A percentile compares a stretch with the other conserved stretches of the same genome.
phyloP scores from a whole-genome alignment of 2,329 filamentous ascomycete species.

The Didymella sp. region DNA sequence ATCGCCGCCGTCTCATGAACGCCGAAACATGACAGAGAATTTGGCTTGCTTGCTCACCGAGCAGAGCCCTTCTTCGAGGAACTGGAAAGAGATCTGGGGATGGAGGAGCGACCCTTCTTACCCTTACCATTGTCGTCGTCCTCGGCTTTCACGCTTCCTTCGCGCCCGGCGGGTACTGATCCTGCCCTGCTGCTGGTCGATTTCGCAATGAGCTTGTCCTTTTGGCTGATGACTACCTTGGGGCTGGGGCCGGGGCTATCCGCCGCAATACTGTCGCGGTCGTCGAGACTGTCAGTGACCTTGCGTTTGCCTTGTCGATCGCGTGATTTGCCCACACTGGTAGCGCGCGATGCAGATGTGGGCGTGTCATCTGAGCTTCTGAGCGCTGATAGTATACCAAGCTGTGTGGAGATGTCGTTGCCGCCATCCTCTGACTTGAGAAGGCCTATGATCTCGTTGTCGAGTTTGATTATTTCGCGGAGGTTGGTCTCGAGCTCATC shows the following conservation, averaged over 20 bases:
- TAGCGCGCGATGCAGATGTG: slow-evolving; percentile 45
- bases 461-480: slow-evolving; percentile 57
- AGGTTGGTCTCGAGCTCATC: slow-evolving; percentile 55
- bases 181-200: slow-evolving; percentile 50
- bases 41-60: slow-evolving; percentile 21
- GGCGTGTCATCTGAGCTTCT: slow-evolving; percentile 55
- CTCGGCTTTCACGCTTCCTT: slow-evolving; percentile 60
- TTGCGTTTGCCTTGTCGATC: slow-evolving; percentile 50
- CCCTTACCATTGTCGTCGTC: slow-evolving; percentile 57
- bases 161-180: slow-evolving; percentile 55
- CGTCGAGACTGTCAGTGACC: slow-evolving; percentile 46
- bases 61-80: slow-evolving; percentile 24
- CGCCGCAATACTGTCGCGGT: slow-evolving; percentile 49
- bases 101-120: slow-evolving; percentile 46
- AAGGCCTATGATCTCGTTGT: slow-evolving; percentile 54
- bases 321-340: slow-evolving; percentile 46
- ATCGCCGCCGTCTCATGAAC: slow-evolving; percentile 29
- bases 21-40: slow-evolving; percentile 4
- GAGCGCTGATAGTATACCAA: slow-evolving; percentile 57
- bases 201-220: slow-evolving; percentile 50
- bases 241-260: slow-evolving; percentile 49
- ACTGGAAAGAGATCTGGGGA: slow-evolving; percentile 26
- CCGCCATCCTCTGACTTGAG: slow-evolving; percentile 52
- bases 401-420: slow-evolving; percentile 52
- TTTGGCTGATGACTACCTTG: slow-evolving; percentile 43